phyloP scores from a whole-genome alignment of 2,329 filamentous ascomycete genomes.

The Cryphonectria naterciae region DNA sequence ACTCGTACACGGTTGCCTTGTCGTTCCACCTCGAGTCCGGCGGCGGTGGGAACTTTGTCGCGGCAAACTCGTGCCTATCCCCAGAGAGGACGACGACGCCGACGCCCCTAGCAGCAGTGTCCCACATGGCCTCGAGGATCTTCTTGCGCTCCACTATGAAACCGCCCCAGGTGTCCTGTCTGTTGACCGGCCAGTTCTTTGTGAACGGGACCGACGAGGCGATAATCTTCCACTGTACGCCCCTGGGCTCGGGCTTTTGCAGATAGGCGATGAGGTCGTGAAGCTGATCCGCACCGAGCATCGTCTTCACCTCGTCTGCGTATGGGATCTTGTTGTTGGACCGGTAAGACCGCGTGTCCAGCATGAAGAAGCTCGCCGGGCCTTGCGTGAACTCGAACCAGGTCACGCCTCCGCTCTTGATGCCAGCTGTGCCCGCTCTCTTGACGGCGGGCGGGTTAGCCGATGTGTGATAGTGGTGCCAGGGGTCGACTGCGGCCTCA shows the following conservation, averaged over 20 bases:
- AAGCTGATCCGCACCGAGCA: slow-evolving; percentile 82
- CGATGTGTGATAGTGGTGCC: slow-evolving; percentile 80
- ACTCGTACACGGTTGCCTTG: slow-evolving; percentile 77
- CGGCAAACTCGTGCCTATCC: slow-evolving; percentile 95
- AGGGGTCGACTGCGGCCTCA: slow-evolving; percentile 78
- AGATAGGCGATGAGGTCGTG: slow-evolving; percentile 80
- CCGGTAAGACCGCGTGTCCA: slow-evolving; percentile 89
- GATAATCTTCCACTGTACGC: slow-evolving; percentile 92
- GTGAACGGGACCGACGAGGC: slow-evolving; percentile 92
- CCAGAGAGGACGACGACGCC: slow-evolving; percentile 86
- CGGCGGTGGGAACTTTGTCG: slow-evolving; percentile 75
- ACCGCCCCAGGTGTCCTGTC: slow-evolving; percentile 90
- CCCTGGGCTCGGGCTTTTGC: slow-evolving; percentile 68
- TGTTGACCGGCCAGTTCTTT: slow-evolving; percentile 93
- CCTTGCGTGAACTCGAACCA: slow-evolving; percentile 92
- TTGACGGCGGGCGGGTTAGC: slow-evolving; percentile 77
- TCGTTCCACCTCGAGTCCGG: slow-evolving; percentile 64
- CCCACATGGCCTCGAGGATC: slow-evolving; percentile 92
- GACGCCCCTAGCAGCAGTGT: slow-evolving; percentile 72
- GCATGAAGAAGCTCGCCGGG: slow-evolving; percentile 90
- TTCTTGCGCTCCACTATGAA: slow-evolving; percentile 79
- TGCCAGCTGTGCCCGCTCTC: slow-evolving; percentile 46
- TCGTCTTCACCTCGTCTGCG: slow-evolving; percentile 73
- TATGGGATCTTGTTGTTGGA: slow-evolving; percentile 66
- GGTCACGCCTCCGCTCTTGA: slow-evolving; percentile 62